Evolutionary conservation across 2,329 filamentous ascomycete species (phyloP), one percentile per base, ranked within the genome.

Genomic region (Xylaria sp.): DNA sequence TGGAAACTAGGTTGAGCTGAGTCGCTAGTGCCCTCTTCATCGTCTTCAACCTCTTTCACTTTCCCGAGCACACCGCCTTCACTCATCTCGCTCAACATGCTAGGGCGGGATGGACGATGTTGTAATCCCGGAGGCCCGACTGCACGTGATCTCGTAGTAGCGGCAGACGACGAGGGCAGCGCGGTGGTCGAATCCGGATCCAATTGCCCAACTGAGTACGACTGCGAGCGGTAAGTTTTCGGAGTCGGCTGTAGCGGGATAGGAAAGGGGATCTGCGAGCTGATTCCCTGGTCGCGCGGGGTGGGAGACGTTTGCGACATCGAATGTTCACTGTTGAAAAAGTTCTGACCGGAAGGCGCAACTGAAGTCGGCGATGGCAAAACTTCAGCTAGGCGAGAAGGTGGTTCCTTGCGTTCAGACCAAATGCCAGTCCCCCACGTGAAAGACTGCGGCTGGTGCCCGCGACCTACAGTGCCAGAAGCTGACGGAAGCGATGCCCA

Each of bases 201-300:
- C 62, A 92, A 79, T 72, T 97, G 92, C 3, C 92, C 92, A 52
- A 96, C 93, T 0, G 93, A 97, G 74, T 97, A 97, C 3, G 94
- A 97, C 74, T 97, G 91, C 4, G 94, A 99, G 49, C 94, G 87
- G 68, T 96, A 94, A 1, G 91, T 92, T 74, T 97, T 97, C 1
- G 90, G 90, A 0, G 91, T 94, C 0, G 93, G 92, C 64, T 96
- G 90, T 18, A 96, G 80, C 3, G 92, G 92, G 66, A 96, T 95
- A 5, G 90, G 83, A 69, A 96, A 96, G 0, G 91, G 90, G 57
- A 96, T 89, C 63, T 93, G 85, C 66, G 80, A 74, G 63, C 83
- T 87, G 48, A 78, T 77, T 39, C 73, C 80, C 67, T 73, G 80
- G 66, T 82, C 83, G 70, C 79, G 79, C 52, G 77, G 79, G 58